Evolutionary conservation across 768 basidiomycete genomes (phyloP).

Genomic region (Naganishia friedmannii): DNA sequence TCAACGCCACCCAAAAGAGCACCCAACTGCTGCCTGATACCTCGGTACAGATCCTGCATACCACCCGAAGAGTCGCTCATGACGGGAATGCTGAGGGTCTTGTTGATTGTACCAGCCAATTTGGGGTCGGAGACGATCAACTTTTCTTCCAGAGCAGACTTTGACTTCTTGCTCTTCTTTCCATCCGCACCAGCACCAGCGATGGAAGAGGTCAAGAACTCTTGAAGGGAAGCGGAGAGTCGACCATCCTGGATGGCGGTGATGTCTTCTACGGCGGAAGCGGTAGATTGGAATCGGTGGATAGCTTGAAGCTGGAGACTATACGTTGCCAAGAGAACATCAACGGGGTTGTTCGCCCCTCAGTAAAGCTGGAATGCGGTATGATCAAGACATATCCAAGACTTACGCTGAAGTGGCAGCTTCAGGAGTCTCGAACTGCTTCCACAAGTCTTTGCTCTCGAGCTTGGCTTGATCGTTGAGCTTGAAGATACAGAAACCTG

Average conservation of each 20-base stretch:
- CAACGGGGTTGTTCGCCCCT: slow-evolving; percentile 18
- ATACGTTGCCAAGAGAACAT: slow-evolving; percentile 13
- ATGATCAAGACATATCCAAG: slow-evolving; percentile 21
- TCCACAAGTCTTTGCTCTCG: slow-evolving; percentile 77
- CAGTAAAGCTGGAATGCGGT: background rate
- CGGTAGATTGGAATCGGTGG: slow-evolving; percentile 95
- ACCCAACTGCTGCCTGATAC: slow-evolving; percentile 84
- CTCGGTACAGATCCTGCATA: slow-evolving; percentile 81
- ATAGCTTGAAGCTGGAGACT: slow-evolving; percentile 92
- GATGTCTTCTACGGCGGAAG: slow-evolving; percentile 93
- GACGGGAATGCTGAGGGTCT: slow-evolving; percentile 90
- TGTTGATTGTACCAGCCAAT: slow-evolving; percentile 81
- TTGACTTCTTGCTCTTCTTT: slow-evolving; percentile 72
- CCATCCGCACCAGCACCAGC: slow-evolving; percentile 38
- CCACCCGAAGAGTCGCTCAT: slow-evolving; percentile 60
- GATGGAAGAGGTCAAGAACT: slow-evolving; percentile 66
- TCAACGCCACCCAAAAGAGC: slow-evolving; percentile 73
- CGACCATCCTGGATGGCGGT: slow-evolving; percentile 89
- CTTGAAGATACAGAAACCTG: slow-evolving; percentile 92
- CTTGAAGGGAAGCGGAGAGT: slow-evolving; percentile 84
- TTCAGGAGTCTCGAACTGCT: slow-evolving; percentile 90
- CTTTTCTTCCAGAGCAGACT: slow-evolving; percentile 59
- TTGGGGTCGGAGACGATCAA: slow-evolving; percentile 81
- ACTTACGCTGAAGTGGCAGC: slow-evolving; percentile 85
- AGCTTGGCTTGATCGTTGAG: slow-evolving; percentile 83